Conservation (phyloP, 257 asterid genomes). For the Nicotiana noctiflora region DNA sequence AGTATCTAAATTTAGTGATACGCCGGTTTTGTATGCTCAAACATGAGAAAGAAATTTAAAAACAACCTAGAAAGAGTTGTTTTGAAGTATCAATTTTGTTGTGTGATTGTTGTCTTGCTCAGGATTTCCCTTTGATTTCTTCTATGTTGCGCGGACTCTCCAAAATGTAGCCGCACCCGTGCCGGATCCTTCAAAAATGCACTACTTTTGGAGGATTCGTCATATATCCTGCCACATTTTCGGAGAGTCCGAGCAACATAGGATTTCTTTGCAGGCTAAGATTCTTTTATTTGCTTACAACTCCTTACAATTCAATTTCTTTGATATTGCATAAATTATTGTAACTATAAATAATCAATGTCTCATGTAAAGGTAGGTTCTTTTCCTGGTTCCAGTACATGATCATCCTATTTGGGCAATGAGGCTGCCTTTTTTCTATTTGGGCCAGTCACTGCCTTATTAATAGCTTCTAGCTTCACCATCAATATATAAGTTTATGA, state of each 20-base stretch:
- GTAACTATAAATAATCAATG: background rate
- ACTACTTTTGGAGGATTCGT: no score
- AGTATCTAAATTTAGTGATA: background rate
- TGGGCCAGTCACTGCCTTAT: background rate
- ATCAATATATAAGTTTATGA: slow-evolving; percentile 3
- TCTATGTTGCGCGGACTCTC: no score
- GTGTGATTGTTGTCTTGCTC: background rate
- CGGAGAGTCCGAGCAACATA: no score
- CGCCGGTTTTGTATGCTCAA: no score
- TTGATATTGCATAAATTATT: background rate
- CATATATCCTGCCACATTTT: no score
- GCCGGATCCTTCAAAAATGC: no score
- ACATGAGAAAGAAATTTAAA: no score
- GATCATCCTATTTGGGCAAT: background rate
- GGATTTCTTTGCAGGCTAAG: background rate
- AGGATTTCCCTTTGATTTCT: no score
- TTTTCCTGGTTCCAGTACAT: background rate
- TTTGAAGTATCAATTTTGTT: background rate
- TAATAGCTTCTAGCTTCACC: background rate
- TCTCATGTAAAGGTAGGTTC: background rate
- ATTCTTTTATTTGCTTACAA: background rate
- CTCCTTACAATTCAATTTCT: background rate
- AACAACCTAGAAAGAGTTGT: background rate
- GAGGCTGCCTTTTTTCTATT: background rate
- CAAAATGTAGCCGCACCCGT: no score